Percentiles rank a stretch among this genome's conserved stretches.
phyloP scores from a whole-genome alignment of 768 basidiomycete species.

The Tephrocybe sp. region DNA sequence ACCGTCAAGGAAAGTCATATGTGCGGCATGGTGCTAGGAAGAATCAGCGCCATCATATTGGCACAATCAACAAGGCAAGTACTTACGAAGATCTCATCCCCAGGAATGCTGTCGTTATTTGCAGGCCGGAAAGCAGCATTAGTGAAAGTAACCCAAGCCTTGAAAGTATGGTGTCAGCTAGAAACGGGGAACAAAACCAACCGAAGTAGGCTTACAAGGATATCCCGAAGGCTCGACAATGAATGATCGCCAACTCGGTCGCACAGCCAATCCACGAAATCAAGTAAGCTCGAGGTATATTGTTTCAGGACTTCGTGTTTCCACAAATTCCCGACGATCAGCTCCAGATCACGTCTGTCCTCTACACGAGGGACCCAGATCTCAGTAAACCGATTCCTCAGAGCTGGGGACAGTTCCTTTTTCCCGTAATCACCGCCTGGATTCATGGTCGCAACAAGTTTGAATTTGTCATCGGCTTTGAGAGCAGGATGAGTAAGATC shows the following conservation, averaged over 20 bases:
- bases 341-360: slow-evolving; percentile 64
- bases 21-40: slow-evolving; percentile 82
- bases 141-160: slow-evolving; percentile 94
- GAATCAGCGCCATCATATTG: slow-evolving; percentile 6
- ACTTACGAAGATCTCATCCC: slow-evolving; percentile 67
- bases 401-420: slow-evolving; percentile 95
- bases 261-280: slow-evolving; percentile 82
- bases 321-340: slow-evolving; percentile 79
- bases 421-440: slow-evolving; percentile 99
- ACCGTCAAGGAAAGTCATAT: slow-evolving; percentile 91
- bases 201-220: slow-evolving; percentile 56
- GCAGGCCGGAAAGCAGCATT: slow-evolving; percentile 50
- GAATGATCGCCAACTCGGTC: slow-evolving; percentile 56
- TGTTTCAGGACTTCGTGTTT: slow-evolving; percentile 43
- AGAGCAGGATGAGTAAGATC: slow-evolving; percentile 67
- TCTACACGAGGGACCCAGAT: slow-evolving; percentile 95
- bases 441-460: slow-evolving; percentile 97
- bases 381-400: slow-evolving; percentile 97
- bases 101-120: slow-evolving; percentile 30
- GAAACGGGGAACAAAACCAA: not conserved
- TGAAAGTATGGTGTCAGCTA: not conserved
- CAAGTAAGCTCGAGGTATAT: slow-evolving; percentile 64
- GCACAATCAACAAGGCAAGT: not conserved
- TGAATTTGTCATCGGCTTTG: slow-evolving; percentile 66
- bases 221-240: slow-evolving; percentile 79